These are phyloP conservation scores for Collybiopsis confluens DNA, from an alignment of 768 basidiomycete species.

Conservation along the genomic window DNA sequence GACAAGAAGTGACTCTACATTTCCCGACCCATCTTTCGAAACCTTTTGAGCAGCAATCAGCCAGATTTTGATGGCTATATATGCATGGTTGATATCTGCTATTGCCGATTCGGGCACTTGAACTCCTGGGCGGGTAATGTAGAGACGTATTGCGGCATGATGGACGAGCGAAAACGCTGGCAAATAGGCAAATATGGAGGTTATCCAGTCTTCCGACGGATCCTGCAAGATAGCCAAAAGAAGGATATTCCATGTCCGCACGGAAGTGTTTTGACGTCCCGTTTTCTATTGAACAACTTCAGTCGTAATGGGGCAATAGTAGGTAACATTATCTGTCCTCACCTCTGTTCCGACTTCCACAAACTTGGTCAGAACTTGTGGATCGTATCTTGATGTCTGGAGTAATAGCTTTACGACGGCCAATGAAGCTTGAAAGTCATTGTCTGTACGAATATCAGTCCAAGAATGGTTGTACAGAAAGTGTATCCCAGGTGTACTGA, in stretches of 20 bases:
- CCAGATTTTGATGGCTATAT: slow-evolving; percentile 70
- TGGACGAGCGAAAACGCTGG: slow-evolving; percentile 45
- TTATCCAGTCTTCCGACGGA: slow-evolving; percentile 28
- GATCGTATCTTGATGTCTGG: slow-evolving; percentile 41
- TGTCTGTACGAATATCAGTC: slow-evolving; percentile 40
- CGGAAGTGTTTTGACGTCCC: slow-evolving; percentile 27
- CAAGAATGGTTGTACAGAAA: slow-evolving; percentile 50
- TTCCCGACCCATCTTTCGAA: slow-evolving; percentile 20
- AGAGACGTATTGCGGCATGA: slow-evolving; percentile 38
- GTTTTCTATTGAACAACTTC: slow-evolving; percentile 24
- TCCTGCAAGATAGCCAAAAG: slow-evolving; percentile 49
- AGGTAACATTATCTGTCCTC: slow-evolving; percentile 7
- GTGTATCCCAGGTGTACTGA: slow-evolving; percentile 48
- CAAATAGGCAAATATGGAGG: slow-evolving; percentile 47
- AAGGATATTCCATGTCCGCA: slow-evolving; percentile 67
- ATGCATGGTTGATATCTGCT: slow-evolving; percentile 64
- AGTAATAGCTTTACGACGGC: slow-evolving; percentile 51
- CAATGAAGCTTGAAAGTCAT: slow-evolving; percentile 49
- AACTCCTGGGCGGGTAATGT: slow-evolving; percentile 29
- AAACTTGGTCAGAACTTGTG: slow-evolving; percentile 34
- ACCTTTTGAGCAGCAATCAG: slow-evolving; percentile 49
- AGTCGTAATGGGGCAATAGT: background rate
- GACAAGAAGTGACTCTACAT: slow-evolving; percentile 34
- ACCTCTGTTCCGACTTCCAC: slow-evolving; percentile 33
- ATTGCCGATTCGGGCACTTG: slow-evolving; percentile 39